Conservation (phyloP, 2,329 filamentous ascomycete genomes). For the Hypocreales sp. region DNA sequence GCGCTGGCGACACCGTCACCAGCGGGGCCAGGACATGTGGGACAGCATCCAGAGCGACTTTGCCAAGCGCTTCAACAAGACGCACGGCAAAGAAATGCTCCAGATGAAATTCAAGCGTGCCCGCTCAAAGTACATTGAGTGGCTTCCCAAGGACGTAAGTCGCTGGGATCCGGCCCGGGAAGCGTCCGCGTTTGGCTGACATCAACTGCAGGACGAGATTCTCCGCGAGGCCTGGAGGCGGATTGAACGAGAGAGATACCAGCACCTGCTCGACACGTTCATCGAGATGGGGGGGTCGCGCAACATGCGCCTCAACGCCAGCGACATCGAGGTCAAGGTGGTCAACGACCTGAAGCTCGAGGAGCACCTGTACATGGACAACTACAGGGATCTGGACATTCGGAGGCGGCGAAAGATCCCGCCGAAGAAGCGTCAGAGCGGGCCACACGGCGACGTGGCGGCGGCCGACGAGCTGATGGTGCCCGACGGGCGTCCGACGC, state of each 20-base stretch:
- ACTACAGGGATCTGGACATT: conserved; percentile 18
- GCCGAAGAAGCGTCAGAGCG: conserved; percentile 10
- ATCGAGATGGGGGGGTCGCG: conserved; percentile 32
- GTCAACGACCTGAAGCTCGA: conserved; percentile 25
- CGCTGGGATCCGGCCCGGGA: too few relatives aligned
- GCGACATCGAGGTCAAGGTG: conserved; percentile 33
- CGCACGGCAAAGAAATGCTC: conserved; percentile 29
- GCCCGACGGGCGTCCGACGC: conserved; percentile 16
- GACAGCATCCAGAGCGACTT: conserved; percentile 32
- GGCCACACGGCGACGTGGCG: conserved; percentile 14
- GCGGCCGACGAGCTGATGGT: conserved; percentile 25
- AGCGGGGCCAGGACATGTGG: conserved; percentile 44
- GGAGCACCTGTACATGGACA: conserved; percentile 22
- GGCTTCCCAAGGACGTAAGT: conserved; percentile 34
- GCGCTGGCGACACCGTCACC: conserved; percentile 26
- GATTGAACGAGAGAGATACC: conserved; percentile 27
- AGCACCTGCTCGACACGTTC: conserved; percentile 26
- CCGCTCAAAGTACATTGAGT: conserved; percentile 30
- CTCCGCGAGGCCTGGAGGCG: conserved; percentile 23
- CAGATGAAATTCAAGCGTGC: conserved; percentile 41
- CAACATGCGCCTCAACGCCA: conserved; percentile 31
- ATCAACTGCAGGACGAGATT: conserved; percentile 21
- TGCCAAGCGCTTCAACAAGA: conserved; percentile 15
- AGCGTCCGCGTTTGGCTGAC: too few relatives aligned
- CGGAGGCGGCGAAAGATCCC: conserved; percentile 26